Base-by-base conservation (phyloP, 371 early-diverging fungal genomes). In the Syncephalastrum contaminatum region DNA sequence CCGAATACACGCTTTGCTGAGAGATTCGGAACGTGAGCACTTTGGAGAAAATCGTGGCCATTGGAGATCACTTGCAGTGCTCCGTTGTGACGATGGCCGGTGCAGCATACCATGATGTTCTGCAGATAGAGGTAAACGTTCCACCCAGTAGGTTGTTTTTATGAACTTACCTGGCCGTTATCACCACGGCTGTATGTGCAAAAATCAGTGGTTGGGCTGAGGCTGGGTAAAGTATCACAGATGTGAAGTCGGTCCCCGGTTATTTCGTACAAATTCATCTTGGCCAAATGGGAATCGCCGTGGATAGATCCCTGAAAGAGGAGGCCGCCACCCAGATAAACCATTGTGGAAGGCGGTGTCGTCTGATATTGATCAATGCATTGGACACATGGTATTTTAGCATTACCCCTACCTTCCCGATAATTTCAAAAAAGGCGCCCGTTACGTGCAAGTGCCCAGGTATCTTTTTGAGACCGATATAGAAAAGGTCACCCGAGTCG, bases 141-240 rank as follows among this genome's bases (percentile, higher is more conserved):
- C 15, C 41, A 25, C 18, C 5, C 39, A 16, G 21, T 13, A 16
- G 20, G 48, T 10, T 44, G 30, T 36, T 48, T 21, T 7, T 13
- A n/a, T 18, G 16, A 51, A 49, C 63, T 44, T 70, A 84, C 87
- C 75, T 84, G 82, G 40, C 87, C 88, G 64, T 89, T 83, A 55
- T 85, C 83, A 43, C 90, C 90, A 8, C 82, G 50, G 66, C 92
- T 90, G 18, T 89, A 85, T 14, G 94, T 81, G 53, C 87, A 84
- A 68, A 97, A 89, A 62, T 97, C 97, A 0, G 79, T 69, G 6
- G 96, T 84, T 0, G 98, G 98, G 2, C 87, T 90, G 43, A 96
- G 67, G 64, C 92, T 94, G 20, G 80, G 57, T 53, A 80, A 89
- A 4, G 81, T 77, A 39, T 91, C 83, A 40, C 87, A 41, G 3